Evolutionary conservation across 2,329 filamentous ascomycete species (phyloP).

Genomic region (Ophiostoma sp.): DNA sequence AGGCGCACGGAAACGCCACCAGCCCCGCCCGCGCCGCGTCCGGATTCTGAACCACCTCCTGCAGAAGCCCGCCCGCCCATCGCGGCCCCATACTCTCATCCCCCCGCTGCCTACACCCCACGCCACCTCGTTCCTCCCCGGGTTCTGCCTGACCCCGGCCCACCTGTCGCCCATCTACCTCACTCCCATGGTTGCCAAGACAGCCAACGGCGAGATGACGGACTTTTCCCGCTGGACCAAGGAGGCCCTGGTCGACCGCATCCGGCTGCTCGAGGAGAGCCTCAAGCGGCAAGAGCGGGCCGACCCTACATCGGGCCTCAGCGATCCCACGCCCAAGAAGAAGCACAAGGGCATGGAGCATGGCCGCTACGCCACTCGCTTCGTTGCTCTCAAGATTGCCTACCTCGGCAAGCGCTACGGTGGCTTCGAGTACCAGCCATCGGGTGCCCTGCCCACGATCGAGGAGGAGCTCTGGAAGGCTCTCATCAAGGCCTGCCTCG

Average conservation of each 20-base stretch:
- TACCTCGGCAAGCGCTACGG: conserved; percentile 90
- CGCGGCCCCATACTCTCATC: background rate
- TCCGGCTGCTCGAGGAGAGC: conserved; percentile 26
- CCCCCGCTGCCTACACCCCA: conserved; percentile 11
- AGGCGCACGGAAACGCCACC: background rate
- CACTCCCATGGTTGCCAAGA: background rate
- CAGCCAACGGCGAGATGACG: conserved; percentile 20
- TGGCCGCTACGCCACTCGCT: conserved; percentile 72
- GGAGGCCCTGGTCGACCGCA: conserved; percentile 35
- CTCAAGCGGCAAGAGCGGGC: conserved; percentile 3
- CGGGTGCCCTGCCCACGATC: conserved; percentile 69
- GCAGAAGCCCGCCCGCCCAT: background rate
- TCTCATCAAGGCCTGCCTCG: conserved; percentile 72
- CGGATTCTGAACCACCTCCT: conserved; percentile 15
- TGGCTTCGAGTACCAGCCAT: conserved; percentile 81
- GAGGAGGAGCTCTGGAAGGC: conserved; percentile 95
- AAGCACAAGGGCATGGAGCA: conserved; percentile 62
- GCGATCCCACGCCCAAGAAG: conserved; percentile 32
- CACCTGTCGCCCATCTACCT: background rate
- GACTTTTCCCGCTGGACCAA: conserved; percentile 28
- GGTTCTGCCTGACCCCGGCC: conserved; percentile 4
- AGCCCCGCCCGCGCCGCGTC: background rate
- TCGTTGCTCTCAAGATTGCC: conserved; percentile 86
- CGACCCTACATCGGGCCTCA: background rate
- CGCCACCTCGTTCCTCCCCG: background rate